Evolutionary conservation across 345 rosid species (phyloP), one percentile per base, ranked within the genome.

Genomic region (Aquilaria sinensis): DNA sequence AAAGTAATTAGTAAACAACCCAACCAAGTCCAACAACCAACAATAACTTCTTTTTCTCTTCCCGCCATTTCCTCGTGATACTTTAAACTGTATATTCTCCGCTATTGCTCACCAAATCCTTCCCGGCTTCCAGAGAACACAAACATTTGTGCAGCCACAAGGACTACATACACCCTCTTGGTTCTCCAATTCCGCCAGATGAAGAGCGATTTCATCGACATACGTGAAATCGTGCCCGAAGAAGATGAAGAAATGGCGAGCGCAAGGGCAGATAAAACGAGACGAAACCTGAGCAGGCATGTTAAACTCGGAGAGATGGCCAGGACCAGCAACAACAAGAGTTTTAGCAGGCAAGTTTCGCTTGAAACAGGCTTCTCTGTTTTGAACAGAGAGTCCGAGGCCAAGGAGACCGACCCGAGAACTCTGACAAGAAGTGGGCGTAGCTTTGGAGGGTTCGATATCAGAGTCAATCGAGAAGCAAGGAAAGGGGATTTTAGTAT

Each of bases 321-420:
- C 43, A 67, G 74, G 23, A 23, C 23, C 77, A 83, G 43, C 68
- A 75, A 5, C 77, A 69, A 49, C 43, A 70, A 72, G 66, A 65
- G 81, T 73, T 77, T 93, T 57, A 72, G 85, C 74, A 71, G 92
- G 77, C 97, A 90, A 50, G 88, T 93, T 32, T 93, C 98, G 0
- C 65, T 93, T 2, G 98, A 87, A 75, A 89, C 98, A 0, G 97
- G 98, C 0, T 93, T 92, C 71, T 79, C 91, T 8, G 98, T 71
- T 6, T 76, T 93, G 15, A 74, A 71, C 43, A 74, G 76, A 61
- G 85, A 86, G 57, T 74, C 85, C 13, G 71, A 68, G 63, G 78
- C 85, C 23, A 80, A 78, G 50, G 82, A 86, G 60, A 23, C 23
- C 23, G 87, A 81, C 12, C 76, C 77, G 61, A 83, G 46, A 74